A percentile compares a stretch with the other conserved stretches of the same genome.
Evolutionary conservation across 2,329 filamentous ascomycete genomes (phyloP).

Genomic region (Drechslerella dactyloides): DNA sequence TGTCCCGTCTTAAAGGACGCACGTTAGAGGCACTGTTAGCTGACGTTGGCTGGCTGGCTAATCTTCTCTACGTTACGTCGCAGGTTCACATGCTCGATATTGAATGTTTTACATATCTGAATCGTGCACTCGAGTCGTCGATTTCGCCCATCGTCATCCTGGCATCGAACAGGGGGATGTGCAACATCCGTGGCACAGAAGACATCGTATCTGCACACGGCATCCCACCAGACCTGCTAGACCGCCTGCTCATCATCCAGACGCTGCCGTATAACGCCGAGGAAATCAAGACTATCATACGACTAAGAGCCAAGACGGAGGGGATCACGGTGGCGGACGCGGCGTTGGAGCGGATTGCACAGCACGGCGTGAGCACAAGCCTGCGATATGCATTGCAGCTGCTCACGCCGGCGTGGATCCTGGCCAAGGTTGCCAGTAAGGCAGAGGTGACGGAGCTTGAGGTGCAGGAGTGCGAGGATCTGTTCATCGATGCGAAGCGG

Average conservation of each 20-base stretch:
- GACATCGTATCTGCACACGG: constrained; percentile 87
- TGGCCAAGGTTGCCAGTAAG: constrained; percentile 60
- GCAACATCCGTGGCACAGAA: constrained; percentile 85
- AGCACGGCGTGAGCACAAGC: constrained; percentile 86
- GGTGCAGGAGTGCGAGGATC: constrained; percentile 72
- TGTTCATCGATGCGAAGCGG: constrained; percentile 81
- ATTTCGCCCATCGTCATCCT: constrained; percentile 97
- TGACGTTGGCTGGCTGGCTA: constrained; percentile 5
- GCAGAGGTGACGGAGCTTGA: constrained; percentile 79
- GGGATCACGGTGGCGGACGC: constrained; percentile 77
- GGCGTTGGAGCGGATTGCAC: constrained; percentile 83
- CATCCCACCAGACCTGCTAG: constrained; percentile 89
- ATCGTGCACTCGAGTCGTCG: constrained; percentile 91
- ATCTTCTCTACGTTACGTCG: constrained; percentile 49
- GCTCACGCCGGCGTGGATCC: constrained; percentile 75
- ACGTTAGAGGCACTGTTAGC: neutral
- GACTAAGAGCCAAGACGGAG: constrained; percentile 81
- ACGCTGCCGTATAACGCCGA: constrained; percentile 85
- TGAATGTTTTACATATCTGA: constrained; percentile 98
- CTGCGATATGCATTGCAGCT: constrained; percentile 92
- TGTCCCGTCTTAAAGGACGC: neutral
- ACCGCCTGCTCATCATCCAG: constrained; percentile 92
- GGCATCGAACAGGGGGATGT: constrained; percentile 93
- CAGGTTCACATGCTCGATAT: constrained; percentile 99
- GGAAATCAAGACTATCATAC: constrained; percentile 92